Evolutionary conservation across 1,139 yeast species (phyloP).

Genomic region (Hemisphaericaspora xylofermentans): DNA sequence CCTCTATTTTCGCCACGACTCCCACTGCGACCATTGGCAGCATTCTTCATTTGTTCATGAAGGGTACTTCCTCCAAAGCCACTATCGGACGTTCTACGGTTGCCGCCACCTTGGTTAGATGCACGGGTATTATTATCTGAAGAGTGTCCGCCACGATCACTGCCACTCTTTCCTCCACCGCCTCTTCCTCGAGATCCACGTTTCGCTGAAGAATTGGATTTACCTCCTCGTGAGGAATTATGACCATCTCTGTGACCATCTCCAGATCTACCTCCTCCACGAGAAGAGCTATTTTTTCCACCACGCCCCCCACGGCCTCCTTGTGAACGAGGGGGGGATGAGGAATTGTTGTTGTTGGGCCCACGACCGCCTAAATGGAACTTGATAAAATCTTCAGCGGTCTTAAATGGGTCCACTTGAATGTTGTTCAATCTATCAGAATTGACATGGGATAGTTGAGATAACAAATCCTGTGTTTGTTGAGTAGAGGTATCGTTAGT

Average conservation of each 20-base stretch:
- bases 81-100: neutral
- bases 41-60: too few species aligned
- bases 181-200: too few species aligned
- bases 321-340: neutral
- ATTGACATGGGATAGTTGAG: neutral
- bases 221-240: neutral
- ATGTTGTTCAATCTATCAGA: neutral
- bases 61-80: neutral
- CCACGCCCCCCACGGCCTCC: neutral
- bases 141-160: neutral
- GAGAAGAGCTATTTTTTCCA: neutral
- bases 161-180: constrained; percentile 1
- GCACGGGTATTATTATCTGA: neutral
- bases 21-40: neutral
- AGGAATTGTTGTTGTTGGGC: neutral
- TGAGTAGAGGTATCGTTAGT: neutral
- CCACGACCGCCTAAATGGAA: neutral
- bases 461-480: neutral
- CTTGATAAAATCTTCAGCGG: neutral
- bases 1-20: neutral
- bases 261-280: neutral
- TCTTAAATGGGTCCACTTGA: neutral
- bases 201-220: too few species aligned
- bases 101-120: neutral
- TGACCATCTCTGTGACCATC: constrained; percentile 2